These are phyloP conservation scores for Acacia confusa DNA, from an alignment of 306 rosid genomes.

Conservation along the genomic window DNA sequence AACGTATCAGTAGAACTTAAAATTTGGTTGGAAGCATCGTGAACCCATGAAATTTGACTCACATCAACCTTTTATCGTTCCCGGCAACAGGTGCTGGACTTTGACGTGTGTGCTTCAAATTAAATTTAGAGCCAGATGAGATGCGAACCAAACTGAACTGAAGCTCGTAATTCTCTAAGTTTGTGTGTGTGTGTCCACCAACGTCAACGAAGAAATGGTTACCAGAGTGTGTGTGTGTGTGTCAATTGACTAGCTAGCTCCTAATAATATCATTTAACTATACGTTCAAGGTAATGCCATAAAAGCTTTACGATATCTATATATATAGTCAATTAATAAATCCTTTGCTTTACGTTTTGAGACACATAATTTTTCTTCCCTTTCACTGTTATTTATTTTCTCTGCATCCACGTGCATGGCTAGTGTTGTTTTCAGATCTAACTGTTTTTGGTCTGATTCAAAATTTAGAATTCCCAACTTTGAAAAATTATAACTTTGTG, in stretches of 20 bases:
- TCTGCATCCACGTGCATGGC: not conserved
- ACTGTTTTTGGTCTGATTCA: not conserved
- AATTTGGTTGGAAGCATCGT: conserved; percentile 7
- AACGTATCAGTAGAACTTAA: not conserved
- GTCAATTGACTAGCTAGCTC: no score
- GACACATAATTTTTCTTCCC: not conserved
- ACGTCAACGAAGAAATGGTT: not conserved
- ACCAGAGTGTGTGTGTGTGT: no score
- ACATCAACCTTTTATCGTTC: not conserved
- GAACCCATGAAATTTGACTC: conserved; percentile 28
- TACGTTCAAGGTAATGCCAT: conserved; percentile 4
- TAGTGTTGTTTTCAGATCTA: not conserved
- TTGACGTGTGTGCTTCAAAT: not conserved
- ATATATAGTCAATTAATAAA: not conserved
- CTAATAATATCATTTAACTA: not conserved
- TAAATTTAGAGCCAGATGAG: not conserved
- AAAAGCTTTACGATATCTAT: not conserved
- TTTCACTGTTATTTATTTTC: not conserved
- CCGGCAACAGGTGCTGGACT: not conserved
- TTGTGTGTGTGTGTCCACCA: not conserved
- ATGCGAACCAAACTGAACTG: not conserved
- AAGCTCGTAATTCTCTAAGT: not conserved
- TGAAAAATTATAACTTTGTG: not conserved
- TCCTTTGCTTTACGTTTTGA: not conserved
- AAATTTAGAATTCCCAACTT: not conserved